Base-by-base conservation (phyloP, 495 filamentous ascomycete genomes). In the Delitschia confertaspora region DNA sequence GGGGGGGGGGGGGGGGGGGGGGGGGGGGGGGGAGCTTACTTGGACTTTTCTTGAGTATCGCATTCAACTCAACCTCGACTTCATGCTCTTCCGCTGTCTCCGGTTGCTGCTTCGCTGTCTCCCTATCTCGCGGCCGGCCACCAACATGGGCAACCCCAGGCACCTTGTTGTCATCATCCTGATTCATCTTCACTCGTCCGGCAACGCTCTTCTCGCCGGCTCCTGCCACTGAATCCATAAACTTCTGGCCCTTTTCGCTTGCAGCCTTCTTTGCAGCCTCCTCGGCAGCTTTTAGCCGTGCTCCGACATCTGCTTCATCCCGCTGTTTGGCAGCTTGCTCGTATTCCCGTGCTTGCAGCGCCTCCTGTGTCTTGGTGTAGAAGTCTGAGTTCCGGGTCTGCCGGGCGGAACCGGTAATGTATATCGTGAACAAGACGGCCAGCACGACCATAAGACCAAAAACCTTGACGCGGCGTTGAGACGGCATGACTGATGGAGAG, bases 11-110 rank as follows among this genome's bases (percentile, higher is more conserved):
- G n/a, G 17, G 24, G 16, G 39, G 8, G 37, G 36, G 40, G 3
- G 49, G 11, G 13, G 19, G 2, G 11, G 25, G 27, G 9, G 33
- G 14, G 38, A 26, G 67, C 76, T 53, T 75, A 89, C 86, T 78
- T 42, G 87, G 85, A 19, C 84, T 75, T 45, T 76, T 77, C 68
- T 88, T 88, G 41, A 93, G 62, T 33, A 95, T 88, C 11, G 56
- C 60, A 58, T 83, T 80, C 51, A 95, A 60, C 65, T 84, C 80
- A 3, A 49, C 60, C 58, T 81, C 74, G 1, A 74, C 64, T 20
- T 71, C 67, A 19, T 68, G 68, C 22, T 82, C 76, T 51, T 78
- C 74, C 36, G 72, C 58, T 11, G 67, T 69, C 59, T 76, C 70
- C 16, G 64, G 56, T 49, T 71, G 72, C 13, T 64, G 60, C 26